phyloP scores from a whole-genome alignment of 2,329 filamentous ascomycete genomes.

The Talaromyces funiculosus region DNA sequence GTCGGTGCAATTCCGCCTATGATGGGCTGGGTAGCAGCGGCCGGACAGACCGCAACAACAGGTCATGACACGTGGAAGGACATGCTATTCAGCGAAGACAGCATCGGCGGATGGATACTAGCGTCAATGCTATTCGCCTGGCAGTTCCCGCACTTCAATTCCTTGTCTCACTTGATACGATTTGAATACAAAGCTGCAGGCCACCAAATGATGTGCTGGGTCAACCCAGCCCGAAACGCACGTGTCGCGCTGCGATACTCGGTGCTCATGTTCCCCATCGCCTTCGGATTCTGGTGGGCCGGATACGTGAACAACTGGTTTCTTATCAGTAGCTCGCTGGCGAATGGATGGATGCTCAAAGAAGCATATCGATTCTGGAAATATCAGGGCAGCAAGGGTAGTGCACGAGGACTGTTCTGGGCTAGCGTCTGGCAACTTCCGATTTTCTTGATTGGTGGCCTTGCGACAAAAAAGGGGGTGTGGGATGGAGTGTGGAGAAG shows the following conservation, averaged over 20 bases:
- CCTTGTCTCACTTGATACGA: constrained; percentile 78
- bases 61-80: constrained; percentile 70
- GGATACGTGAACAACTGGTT: constrained; percentile 85
- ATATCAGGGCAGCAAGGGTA: constrained; percentile 69
- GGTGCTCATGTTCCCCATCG: constrained; percentile 78
- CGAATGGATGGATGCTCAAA: constrained; percentile 79
- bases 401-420: constrained; percentile 85
- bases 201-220: constrained; percentile 73
- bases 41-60: constrained; percentile 72
- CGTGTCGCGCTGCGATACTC: constrained; percentile 86
- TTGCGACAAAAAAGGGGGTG: constrained; percentile 89
- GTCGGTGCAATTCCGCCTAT: constrained; percentile 90
- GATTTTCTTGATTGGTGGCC: constrained; percentile 78
- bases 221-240: constrained; percentile 76
- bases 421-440: constrained; percentile 96
- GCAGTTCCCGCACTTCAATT: constrained; percentile 99
- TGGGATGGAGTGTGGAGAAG: constrained; percentile 76
- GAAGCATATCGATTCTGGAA: constrained; percentile 80
- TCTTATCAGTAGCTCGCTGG: constrained; percentile 68
- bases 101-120: constrained; percentile 79
- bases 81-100: constrained; percentile 64
- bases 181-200: constrained; percentile 75
- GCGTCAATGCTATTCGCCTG: constrained; percentile 82
- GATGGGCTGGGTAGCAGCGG: constrained; percentile 97
- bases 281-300: constrained; percentile 68